Conservation (phyloP, 2,329 filamentous ascomycete genomes). For the Malbranchea cinnamomea region DNA sequence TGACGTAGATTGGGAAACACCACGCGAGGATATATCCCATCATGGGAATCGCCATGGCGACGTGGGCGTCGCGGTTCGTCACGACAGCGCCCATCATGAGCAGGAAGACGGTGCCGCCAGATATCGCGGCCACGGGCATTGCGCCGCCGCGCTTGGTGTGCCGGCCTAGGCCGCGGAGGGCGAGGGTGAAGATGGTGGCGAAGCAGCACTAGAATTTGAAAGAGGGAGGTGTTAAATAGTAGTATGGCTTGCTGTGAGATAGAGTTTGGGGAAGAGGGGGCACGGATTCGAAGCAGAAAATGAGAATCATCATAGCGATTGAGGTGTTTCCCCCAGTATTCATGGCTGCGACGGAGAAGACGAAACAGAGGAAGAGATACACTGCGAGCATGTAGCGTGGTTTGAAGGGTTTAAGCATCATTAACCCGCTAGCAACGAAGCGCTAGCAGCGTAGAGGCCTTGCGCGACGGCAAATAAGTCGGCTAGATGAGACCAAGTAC, state of each 20-base stretch:
- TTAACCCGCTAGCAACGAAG: constrained; percentile 40
- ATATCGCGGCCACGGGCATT: constrained; percentile 51
- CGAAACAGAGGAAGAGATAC: constrained; percentile 38
- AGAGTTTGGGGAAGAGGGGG: neutral
- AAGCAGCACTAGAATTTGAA: constrained; percentile 35
- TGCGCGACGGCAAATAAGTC: constrained; percentile 45
- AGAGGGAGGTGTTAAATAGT: neutral
- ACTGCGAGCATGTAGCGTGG: constrained; percentile 40
- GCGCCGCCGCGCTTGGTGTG: constrained; percentile 59
- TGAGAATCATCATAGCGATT: constrained; percentile 35
- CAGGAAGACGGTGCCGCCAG: constrained; percentile 54
- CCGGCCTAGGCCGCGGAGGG: constrained; percentile 53
- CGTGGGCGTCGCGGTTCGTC: constrained; percentile 13
- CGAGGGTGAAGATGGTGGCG: constrained; percentile 61
- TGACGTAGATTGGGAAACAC: constrained; percentile 16
- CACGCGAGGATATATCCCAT: constrained; percentile 14
- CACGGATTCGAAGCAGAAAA: constrained; percentile 18
- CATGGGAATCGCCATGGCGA: constrained; percentile 15
- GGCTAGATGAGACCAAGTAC: constrained; percentile 22
- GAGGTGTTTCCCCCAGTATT: constrained; percentile 36
- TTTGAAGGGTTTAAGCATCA: constrained; percentile 37
- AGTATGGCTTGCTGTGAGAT: too few relatives aligned
- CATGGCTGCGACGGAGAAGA: constrained; percentile 41
- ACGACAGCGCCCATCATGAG: constrained; percentile 51
- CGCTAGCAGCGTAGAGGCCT: constrained; percentile 45